These are phyloP conservation scores for Musa acuminata DNA, from an alignment of 176 grass and related monocot species.

Conservation along the genomic window DNA sequence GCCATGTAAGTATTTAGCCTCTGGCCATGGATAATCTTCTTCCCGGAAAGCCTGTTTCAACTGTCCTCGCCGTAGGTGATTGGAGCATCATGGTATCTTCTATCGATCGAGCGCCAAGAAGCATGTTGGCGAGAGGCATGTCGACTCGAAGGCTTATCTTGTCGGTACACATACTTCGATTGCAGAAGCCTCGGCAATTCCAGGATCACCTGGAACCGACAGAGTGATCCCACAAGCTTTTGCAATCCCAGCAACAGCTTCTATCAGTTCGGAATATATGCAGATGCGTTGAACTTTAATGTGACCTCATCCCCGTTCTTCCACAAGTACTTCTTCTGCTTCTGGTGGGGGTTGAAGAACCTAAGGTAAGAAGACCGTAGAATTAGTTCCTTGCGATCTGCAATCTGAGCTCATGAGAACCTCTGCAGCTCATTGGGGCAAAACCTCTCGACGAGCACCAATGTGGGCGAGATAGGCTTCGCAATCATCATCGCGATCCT, in stretches of 20 bases:
- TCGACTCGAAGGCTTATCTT: constrained; percentile 33
- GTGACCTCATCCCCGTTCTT: constrained; percentile 65
- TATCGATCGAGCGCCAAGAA: constrained; percentile 73
- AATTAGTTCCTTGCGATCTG: background rate
- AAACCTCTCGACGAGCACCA: constrained; percentile 68
- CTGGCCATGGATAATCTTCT: background rate
- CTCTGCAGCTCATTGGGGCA: constrained; percentile 66
- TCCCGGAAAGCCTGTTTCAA: background rate
- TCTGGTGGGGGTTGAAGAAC: constrained; percentile 99
- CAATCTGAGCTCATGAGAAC: background rate
- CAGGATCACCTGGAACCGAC: constrained; percentile 34
- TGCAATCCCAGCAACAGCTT: constrained; percentile 49
- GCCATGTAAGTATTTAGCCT: constrained; percentile 43
- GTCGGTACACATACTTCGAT: constrained; percentile 59
- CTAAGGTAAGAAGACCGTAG: constrained; percentile 34
- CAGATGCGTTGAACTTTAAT: constrained; percentile 46
- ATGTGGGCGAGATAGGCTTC: constrained; percentile 61
- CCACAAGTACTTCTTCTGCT: constrained; percentile 93
- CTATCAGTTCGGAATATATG: constrained; percentile 82
- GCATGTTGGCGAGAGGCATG: constrained; percentile 75
- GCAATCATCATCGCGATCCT: constrained; percentile 72
- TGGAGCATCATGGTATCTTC: constrained; percentile 88
- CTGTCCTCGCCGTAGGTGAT: constrained; percentile 33
- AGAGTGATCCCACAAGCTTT: constrained; percentile 41
- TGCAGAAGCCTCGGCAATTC: constrained; percentile 35